Evolutionary conservation across 2,329 filamentous ascomycete species (phyloP), one percentile per base, ranked within the genome.

Genomic region (Coniella lustricola): DNA sequence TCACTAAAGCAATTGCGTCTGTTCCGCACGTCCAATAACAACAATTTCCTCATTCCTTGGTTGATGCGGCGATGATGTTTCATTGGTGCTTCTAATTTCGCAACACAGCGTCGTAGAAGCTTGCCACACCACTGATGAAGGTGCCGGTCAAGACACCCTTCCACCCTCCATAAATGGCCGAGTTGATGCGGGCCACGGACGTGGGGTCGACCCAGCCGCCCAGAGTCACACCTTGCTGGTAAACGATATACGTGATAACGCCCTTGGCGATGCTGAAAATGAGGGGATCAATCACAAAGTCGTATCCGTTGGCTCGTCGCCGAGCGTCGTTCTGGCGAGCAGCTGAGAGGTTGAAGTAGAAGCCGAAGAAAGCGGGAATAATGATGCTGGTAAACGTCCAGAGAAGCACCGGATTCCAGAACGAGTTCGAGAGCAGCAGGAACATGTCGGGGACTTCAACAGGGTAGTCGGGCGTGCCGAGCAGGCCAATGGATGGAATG

Each of bases 221-320:
- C 48, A 84, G 77, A 41, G 75, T 79, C 44, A 77, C 75, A 31
- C 78, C 79, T 62, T 84, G 81, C 9, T 76, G 79, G 62, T 90
- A 95, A 16, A 95, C 82, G 31, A 91, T 76, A 65, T 86, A 95
- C 7, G 87, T 82, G 51, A 90, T 67, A 47, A 97, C 64, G 0
- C 85, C 90, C 72, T 95, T 95, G 58, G 81, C 81, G 49, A 97
- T 82, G 70, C 90, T 95, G 70, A 94, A 98, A 18, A 84, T 86
- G 62, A 97, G 71, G 3, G 90, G 90, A 64, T 98, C 93, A 55
- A 91, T 81, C 5, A 74, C 70, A 55, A 84, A 82, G 55, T 80
- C 76, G 34, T 68, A 63, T 39, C 64, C 59, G 46, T 64, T 56
- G 35, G 63, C 63, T 61, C 72, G 74, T 56, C 71, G 73, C 55